Evolutionary conservation across 2,329 filamentous ascomycete genomes (phyloP), one percentile per base, ranked within the genome.

Genomic region (Xylariales sp.): DNA sequence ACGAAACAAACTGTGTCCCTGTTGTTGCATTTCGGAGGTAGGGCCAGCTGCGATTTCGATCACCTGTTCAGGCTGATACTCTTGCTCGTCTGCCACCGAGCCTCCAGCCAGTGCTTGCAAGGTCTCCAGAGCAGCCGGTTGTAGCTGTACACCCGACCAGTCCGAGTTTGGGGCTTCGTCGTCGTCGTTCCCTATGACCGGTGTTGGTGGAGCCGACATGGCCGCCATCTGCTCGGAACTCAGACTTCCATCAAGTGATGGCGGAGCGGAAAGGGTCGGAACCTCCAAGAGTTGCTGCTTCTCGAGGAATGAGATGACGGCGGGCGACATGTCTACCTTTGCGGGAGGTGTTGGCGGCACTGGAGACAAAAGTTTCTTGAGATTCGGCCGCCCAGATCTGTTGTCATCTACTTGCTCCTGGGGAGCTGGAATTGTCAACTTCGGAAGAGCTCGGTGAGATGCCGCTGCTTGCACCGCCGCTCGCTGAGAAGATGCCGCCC

Each of bases 241-340:
- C 52, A 93, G 66, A 62, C 88, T 95, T 16, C 89, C 90, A 63
- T 95, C 90, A 4, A 95, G 71, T 5, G 91, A 96, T 4, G 91
- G 91, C 5, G 90, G 84, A 5, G 87, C 84, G 39, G 88, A 90
- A 20, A 81, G 76, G 24, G 79, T 82, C 2, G 88, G 88, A 4
- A 91, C 72, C 33, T 79, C 74, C 16, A 81, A 73, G 19, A 78
- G 55, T 42, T 79, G 77, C 48, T 79, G 76, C 42, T 69, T 62
- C 35, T 74, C 74, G 58, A 95, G 79, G 54, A 86, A 82, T 10
- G 80, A 81, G 49, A 91, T 71, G 40, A 84, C 78, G 14, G 79
- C 80, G 4, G 86, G 85, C 5, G 86, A 90, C 63, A 94, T 84
- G 40, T 83, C 76, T 16, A 93, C 78, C 49, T 81, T 73, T 25